A percentile compares a stretch with the other conserved stretches of the same genome.
Conservation (phyloP, 371 early-diverging fungal genomes). For the Lichtheimia corymbifera region DNA sequence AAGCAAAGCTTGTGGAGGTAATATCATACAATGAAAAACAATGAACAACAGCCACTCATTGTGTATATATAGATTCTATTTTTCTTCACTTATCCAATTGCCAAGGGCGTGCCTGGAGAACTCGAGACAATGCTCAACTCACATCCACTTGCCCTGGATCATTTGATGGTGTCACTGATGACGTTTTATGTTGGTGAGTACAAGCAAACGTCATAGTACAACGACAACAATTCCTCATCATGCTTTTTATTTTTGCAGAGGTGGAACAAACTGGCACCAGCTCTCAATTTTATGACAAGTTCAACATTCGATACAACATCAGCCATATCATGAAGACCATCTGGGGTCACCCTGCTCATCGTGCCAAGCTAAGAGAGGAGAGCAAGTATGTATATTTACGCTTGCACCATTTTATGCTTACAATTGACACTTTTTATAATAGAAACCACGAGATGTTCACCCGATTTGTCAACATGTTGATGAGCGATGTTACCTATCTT, state of each 20-base stretch:
- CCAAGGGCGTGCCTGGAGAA: conserved; percentile 55
- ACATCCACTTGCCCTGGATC: conserved; percentile 70
- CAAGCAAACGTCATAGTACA: background rate
- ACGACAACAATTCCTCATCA: background rate
- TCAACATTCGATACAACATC: conserved; percentile 95
- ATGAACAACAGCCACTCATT: background rate
- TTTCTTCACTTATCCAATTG: conserved; percentile 67
- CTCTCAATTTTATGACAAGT: conserved; percentile 97
- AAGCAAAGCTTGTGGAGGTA: conserved; percentile 92
- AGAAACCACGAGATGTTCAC: conserved; percentile 76
- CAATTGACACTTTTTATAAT: background rate
- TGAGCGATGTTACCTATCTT: conserved; percentile 96
- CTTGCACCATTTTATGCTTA: background rate
- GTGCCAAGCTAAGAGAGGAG: conserved; percentile 55
- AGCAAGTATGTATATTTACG: conserved; percentile 52
- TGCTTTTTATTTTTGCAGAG: conserved; percentile 42
- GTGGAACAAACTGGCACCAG: conserved; percentile 93
- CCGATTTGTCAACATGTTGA: conserved; percentile 90
- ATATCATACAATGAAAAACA: background rate
- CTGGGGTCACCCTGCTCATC: conserved; percentile 76
- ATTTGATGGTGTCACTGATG: conserved; percentile 82
- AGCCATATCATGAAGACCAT: conserved; percentile 89
- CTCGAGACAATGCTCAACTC: conserved; percentile 71
- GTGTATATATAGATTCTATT: conserved; percentile 61
- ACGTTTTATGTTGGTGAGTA: conserved; percentile 83